Evolutionary conservation across 116 monocot species (phyloP), one percentile per base, ranked within the genome.

Genomic region (Dioscorea cayenensis): DNA sequence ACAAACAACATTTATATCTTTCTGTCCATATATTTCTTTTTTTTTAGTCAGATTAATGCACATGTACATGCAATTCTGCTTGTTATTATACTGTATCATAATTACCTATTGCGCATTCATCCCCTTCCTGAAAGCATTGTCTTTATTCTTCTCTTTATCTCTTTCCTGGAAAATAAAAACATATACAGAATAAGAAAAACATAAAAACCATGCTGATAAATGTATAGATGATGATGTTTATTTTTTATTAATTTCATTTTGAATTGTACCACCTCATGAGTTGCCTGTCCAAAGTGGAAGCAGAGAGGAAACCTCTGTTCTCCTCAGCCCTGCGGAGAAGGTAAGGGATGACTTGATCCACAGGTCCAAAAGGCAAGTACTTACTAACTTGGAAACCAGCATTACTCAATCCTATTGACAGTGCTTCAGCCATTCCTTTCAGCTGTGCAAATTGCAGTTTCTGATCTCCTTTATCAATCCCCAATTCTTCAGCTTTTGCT

Each of bases 361-460:
- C 90, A 1, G 93, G 88, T 18, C 97, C 97, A 49, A 86, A 99
- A 1, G 89, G 83, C 65, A 99, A 71, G 62, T 99, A 99, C 77
- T 99, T 99, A 85, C 89, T 90, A 36, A 99, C 97, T 20, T 86
- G 90, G 69, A 93, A 99, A 21, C 93, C 93, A n/a, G 90, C 93
- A 55, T 84, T 91, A 50, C 74, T 82, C 19, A 99, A 74, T 16
- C 86, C 93, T 11, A 93, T 29, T 1, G 93, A 90, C 6, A 99
- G 77, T 49, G 84, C 90, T 49, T 93, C 93, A 5, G 91, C 93
- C 97, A 99, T 99, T 65, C 97, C 97, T 82, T 86, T 93, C 60
- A 99, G 68, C 78, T 99, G 97, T 21, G 94, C 90, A 60, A 99
- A 99, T 68, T 99, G 93, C 50, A 99, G 71, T 35, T 72, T 89